Conservation (phyloP, 208 protist species). For the Borovskyia barvae region DNA sequence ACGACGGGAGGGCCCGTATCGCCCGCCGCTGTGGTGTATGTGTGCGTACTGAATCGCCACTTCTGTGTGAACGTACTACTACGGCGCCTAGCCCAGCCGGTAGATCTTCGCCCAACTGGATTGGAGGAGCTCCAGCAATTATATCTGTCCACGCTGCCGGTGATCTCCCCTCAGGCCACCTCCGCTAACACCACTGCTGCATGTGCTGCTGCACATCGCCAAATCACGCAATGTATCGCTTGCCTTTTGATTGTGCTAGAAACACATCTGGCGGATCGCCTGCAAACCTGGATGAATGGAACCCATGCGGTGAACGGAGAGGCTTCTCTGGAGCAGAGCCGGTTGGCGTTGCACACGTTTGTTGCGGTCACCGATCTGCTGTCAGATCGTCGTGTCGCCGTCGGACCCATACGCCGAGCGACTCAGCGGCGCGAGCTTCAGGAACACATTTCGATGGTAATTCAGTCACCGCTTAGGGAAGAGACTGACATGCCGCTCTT, state of each 20-base stretch:
- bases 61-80: conserved; percentile 56
- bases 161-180: too few species aligned
- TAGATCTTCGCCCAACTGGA: conserved; percentile 37
- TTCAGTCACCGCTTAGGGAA: conserved; percentile 17
- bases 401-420: conserved; percentile 64
- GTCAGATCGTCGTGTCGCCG: conserved; percentile 45
- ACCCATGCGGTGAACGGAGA: neutral
- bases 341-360: conserved; percentile 30
- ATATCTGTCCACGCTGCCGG: conserved; percentile 28
- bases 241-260: conserved; percentile 44
- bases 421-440: conserved; percentile 55
- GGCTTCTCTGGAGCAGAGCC: neutral
- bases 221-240: conserved; percentile 46
- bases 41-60: conserved; percentile 59
- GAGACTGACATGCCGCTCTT: conserved; percentile 26
- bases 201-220: conserved; percentile 22
- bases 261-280: conserved; percentile 17
- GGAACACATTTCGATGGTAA: conserved; percentile 33
- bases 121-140: conserved; percentile 44
- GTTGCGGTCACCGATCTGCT: conserved; percentile 48
- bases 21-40: conserved; percentile 23
- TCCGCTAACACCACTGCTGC: neutral
- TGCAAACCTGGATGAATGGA: conserved; percentile 10
- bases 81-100: conserved; percentile 34
- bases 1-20: conserved; percentile 3